phyloP scores from a whole-genome alignment of 371 early-diverging fungal species.

The Mucor racemosus region DNA sequence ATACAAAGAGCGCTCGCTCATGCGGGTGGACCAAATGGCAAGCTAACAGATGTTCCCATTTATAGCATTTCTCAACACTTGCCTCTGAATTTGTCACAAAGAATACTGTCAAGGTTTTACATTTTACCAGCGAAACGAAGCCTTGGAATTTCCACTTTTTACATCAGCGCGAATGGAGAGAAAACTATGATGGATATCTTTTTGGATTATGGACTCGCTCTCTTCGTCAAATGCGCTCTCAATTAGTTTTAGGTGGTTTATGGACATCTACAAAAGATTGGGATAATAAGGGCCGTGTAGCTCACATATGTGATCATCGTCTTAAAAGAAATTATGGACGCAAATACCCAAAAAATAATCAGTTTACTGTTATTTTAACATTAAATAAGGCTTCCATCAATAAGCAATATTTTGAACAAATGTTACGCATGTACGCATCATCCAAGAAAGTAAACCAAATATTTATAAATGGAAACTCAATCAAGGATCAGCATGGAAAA shows the following conservation, averaged over 20 bases:
- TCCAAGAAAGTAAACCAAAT: slow-evolving; percentile 22
- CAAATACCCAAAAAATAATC: slow-evolving; percentile 16
- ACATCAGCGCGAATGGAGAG: slow-evolving; percentile 38
- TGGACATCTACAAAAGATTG: slow-evolving; percentile 1
- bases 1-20: not conserved
- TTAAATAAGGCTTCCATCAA: not conserved
- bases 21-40: not conserved
- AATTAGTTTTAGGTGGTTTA: slow-evolving; percentile 15
- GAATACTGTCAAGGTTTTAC: slow-evolving; percentile 35
- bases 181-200: slow-evolving; percentile 39
- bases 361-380: slow-evolving; percentile 27
- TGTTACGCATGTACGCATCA: slow-evolving; percentile 14
- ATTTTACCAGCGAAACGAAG: slow-evolving; percentile 44
- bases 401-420: slow-evolving; percentile 1
- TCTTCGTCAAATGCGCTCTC: slow-evolving; percentile 15
- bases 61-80: slow-evolving; percentile 33
- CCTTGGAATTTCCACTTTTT: slow-evolving; percentile 44
- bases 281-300: slow-evolving; percentile 15
- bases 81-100: slow-evolving; percentile 25
- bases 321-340: slow-evolving; percentile 18
- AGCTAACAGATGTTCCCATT: not conserved
- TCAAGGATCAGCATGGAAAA: slow-evolving; percentile 9
- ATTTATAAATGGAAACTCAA: slow-evolving; percentile 7
- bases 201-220: slow-evolving; percentile 36
- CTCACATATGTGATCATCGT: slow-evolving; percentile 16